phyloP scores from a whole-genome alignment of 2,329 filamentous ascomycete species.

The Geosmithia putterillii region DNA sequence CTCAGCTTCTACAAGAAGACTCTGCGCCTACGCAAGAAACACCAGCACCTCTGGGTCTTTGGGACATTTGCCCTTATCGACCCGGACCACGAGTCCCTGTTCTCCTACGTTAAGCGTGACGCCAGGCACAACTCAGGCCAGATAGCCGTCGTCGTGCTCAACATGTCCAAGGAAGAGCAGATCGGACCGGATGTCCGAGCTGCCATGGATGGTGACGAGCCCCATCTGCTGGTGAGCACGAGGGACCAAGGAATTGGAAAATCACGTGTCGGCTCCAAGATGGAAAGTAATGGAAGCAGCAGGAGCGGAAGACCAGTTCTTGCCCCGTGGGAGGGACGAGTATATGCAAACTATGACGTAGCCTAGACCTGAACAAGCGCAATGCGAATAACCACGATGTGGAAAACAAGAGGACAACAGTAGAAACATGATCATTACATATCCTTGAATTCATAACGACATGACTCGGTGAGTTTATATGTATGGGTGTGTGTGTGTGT shows the following conservation, averaged over 20 bases:
- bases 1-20: conserved; percentile 46
- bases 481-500: too few species aligned
- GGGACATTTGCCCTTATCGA: conserved; percentile 44
- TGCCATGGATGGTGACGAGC: conserved; percentile 9
- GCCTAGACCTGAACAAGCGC: background rate
- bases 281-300: background rate
- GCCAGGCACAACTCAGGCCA: conserved; percentile 8
- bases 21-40: conserved; percentile 37
- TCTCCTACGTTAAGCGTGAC: conserved; percentile 37
- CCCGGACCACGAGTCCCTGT: conserved; percentile 38
- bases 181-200: conserved; percentile 10
- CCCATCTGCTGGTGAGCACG: conserved; percentile 14
- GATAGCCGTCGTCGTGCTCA: conserved; percentile 27
- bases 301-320: conserved; percentile 5
- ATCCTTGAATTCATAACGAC: background rate
- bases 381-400: background rate
- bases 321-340: conserved; percentile 14
- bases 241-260: too few species aligned
- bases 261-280: too few species aligned
- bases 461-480: too few species aligned
- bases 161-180: conserved; percentile 29
- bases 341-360: conserved; percentile 7
- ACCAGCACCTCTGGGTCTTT: conserved; percentile 48
- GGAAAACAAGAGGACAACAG: too few species aligned
- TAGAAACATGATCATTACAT: background rate